Evolutionary conservation across 768 basidiomycete genomes (phyloP).

Genomic region (Suillus bovinus): DNA sequence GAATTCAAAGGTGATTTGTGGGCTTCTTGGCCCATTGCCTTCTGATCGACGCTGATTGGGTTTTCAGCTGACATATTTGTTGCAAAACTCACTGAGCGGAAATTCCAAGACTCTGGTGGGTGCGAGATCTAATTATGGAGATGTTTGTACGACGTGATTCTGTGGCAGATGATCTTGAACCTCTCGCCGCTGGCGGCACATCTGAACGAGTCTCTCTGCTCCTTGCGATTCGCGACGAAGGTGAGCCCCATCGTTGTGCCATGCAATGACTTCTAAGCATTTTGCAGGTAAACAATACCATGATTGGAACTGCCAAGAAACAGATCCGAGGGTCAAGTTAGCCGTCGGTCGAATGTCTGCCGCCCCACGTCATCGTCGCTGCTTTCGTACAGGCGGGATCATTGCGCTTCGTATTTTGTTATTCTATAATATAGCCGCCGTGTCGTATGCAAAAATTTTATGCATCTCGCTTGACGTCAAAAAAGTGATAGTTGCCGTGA

Average conservation of each 20-base stretch:
- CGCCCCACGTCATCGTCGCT: background rate
- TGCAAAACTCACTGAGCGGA: slow-evolving; percentile 92
- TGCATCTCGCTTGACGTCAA: slow-evolving; percentile 5
- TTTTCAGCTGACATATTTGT: slow-evolving; percentile 77
- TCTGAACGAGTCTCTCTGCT: slow-evolving; percentile 83
- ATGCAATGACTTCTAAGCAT: slow-evolving; percentile 7
- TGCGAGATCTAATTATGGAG: slow-evolving; percentile 11
- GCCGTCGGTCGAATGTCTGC: slow-evolving; percentile 4
- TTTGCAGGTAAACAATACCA: slow-evolving; percentile 87
- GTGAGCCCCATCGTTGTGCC: slow-evolving; percentile 38
- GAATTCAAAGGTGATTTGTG: slow-evolving; percentile 75
- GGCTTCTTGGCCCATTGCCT: background rate
- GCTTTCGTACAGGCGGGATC: background rate
- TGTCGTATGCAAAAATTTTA: background rate
- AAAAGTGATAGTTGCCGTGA: background rate
- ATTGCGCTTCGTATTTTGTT: slow-evolving; percentile 1
- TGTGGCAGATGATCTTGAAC: slow-evolving; percentile 82
- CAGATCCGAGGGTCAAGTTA: slow-evolving; percentile 33
- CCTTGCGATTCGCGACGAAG: slow-evolving; percentile 91
- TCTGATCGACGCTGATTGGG: slow-evolving; percentile 5
- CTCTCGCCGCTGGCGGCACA: slow-evolving; percentile 86
- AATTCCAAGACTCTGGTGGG: slow-evolving; percentile 84
- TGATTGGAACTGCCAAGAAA: slow-evolving; percentile 83
- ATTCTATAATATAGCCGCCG: background rate
- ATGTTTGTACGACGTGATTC: slow-evolving; percentile 1